Percentiles rank a stretch among this genome's conserved stretches.
Evolutionary conservation across 1,139 yeast genomes (phyloP).

Genomic region (Debaryomyces udenii): DNA sequence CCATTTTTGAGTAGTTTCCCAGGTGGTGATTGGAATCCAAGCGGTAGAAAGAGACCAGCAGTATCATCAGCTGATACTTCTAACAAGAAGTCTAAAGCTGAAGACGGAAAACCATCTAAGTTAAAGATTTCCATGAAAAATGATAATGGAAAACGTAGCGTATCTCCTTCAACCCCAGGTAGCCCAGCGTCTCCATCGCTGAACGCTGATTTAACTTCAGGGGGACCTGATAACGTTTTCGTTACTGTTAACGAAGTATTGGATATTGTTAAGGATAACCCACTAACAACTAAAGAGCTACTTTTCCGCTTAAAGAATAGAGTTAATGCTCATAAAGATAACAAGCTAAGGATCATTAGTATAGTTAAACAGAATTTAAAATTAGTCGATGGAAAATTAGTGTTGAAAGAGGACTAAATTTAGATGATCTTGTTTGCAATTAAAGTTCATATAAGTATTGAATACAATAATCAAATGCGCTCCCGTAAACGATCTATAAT

Average conservation of each 20-base stretch:
- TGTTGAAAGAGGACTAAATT: constrained; percentile 46
- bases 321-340: constrained; percentile 69
- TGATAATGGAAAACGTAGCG: constrained; percentile 17
- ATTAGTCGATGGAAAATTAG: constrained; percentile 67
- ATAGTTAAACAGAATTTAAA: constrained; percentile 71
- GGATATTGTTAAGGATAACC: constrained; percentile 61
- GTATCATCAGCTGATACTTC: constrained; percentile 27
- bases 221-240: constrained; percentile 45
- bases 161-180: constrained; percentile 23
- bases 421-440: constrained; percentile 2
- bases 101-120: constrained; percentile 21
- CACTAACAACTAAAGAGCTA: constrained; percentile 67
- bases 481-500: no score
- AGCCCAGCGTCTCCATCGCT: constrained; percentile 17
- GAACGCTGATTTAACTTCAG: constrained; percentile 33
- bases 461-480: no score
- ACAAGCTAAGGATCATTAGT: constrained; percentile 65
- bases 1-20: constrained; percentile 70
- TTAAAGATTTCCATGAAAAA: constrained; percentile 16
- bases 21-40: constrained; percentile 83
- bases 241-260: constrained; percentile 77
- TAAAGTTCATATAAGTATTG: neutral
- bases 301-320: constrained; percentile 63
- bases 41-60: constrained; percentile 47
- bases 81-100: constrained; percentile 46